Evolutionary conservation across 1,139 yeast species (phyloP), one percentile per base, ranked within the genome.

Genomic region (Blastobotrys serpentis): DNA sequence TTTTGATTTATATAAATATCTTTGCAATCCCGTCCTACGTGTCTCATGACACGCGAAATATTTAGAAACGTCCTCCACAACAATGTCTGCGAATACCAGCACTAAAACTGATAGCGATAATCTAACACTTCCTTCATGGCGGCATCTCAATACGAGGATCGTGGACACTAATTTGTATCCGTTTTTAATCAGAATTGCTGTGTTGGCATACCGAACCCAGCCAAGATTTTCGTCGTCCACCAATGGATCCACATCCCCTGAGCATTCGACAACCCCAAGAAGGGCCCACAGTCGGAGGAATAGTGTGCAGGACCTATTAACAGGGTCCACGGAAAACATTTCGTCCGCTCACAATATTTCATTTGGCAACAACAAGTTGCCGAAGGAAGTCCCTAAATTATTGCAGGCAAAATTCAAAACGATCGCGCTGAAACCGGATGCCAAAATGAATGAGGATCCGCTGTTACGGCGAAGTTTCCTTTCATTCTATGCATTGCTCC

Each of bases 401-500:
- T 65, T 85, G 41, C 80, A 78, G 61, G 64, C 67, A 8, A 69
- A 72, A 42, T 71, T 85, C 54, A 74, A 77, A 52, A 64, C 70
- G 17, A 73, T 84, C 8, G 85, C 89, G 26, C 69, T 81, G 64
- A 74, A 67, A n/a, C 62, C 63, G 22, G 62, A 60, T 29, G 54
- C 49, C n/a, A 47, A 54, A 8, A 53, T 62, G 16, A 58, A 57
- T 40, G 64, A 66, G 19, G 61, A 59, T 44, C 67, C 69, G 16
- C 54, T 66, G 40, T 73, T 71, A 52, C 75, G 73, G 53, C 68
- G 74, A 65, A 73, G 69, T 56, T 71, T 83, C 38, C 64, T 85
- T 26, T 73, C 86, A 34, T 74, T 84, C 52, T 84, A 84, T 60
- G 81, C 83, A 49, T 83, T 81, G 46, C 59, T 82, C 19, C 67